phyloP scores from a whole-genome alignment of 164 flowering plant genomes.

The Malania oleifera region DNA sequence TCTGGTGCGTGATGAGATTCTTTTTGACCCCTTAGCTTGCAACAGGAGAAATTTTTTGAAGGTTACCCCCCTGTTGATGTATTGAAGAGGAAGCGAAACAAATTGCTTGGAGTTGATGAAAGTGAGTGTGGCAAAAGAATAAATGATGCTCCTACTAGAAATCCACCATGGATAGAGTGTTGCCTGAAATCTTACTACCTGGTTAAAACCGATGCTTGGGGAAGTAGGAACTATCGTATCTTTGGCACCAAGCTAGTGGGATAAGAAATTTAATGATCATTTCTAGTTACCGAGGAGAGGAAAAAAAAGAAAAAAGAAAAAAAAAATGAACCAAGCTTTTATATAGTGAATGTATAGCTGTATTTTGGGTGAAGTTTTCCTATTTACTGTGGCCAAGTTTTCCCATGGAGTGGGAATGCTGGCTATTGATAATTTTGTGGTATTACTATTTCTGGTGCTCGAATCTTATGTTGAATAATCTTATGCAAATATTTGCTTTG shows the following conservation, averaged over 20 bases:
- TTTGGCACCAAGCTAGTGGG: slow-evolving; percentile 36
- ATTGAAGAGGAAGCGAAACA: slow-evolving; percentile 32
- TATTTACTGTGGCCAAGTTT: too few relatives aligned
- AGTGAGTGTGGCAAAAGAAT: slow-evolving; percentile 16
- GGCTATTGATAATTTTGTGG: too few relatives aligned
- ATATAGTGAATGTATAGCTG: too few relatives aligned
- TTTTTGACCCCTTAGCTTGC: neutral
- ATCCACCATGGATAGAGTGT: slow-evolving; percentile 57
- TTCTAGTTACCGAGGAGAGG: too few relatives aligned
- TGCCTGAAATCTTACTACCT: slow-evolving; percentile 47
- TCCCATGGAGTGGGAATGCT: too few relatives aligned
- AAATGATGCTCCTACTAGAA: slow-evolving; percentile 32
- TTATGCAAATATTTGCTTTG: too few relatives aligned
- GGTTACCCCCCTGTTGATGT: slow-evolving; percentile 34
- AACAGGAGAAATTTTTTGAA: slow-evolving; percentile 50
- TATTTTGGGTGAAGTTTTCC: too few relatives aligned
- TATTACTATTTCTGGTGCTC: too few relatives aligned
- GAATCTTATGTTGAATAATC: too few relatives aligned
- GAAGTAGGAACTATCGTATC: slow-evolving; percentile 40
- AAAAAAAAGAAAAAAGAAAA: too few relatives aligned
- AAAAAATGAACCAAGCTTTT: too few relatives aligned
- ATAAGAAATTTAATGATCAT: slow-evolving; percentile 3
- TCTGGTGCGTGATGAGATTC: neutral
- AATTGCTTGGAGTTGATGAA: slow-evolving; percentile 42
- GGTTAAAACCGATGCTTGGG: slow-evolving; percentile 34